Conservation (phyloP, 1,139 yeast genomes). For the Kurtzmaniella quercitrusa region DNA sequence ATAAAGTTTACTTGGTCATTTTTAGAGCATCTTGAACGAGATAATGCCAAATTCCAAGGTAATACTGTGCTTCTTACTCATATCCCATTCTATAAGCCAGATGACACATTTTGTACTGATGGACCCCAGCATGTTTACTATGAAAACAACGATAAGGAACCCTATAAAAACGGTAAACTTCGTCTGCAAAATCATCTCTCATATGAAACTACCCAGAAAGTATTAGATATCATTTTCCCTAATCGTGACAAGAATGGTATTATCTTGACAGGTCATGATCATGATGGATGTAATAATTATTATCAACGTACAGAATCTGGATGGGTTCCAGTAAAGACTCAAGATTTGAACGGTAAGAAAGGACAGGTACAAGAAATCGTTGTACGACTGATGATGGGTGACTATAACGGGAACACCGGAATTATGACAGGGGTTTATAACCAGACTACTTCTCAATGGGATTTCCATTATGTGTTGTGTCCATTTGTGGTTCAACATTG, state of each 20-base stretch:
- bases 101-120: slow-evolving; percentile 72
- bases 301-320: slow-evolving; percentile 44
- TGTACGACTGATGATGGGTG: slow-evolving; percentile 95
- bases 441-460: slow-evolving; percentile 41
- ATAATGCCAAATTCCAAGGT: slow-evolving; percentile 54
- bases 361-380: slow-evolving; percentile 68
- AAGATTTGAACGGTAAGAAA: slow-evolving; percentile 9
- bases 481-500: slow-evolving; percentile 85
- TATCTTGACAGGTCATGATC: slow-evolving; percentile 92
- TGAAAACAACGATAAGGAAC: slow-evolving; percentile 56
- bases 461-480: slow-evolving; percentile 68
- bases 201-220: slow-evolving; percentile 58
- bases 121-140: slow-evolving; percentile 68
- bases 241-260: slow-evolving; percentile 63
- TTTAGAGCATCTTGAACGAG: slow-evolving; percentile 49
- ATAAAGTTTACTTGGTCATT: slow-evolving; percentile 68
- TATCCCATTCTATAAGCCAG: slow-evolving; percentile 79
- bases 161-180: slow-evolving; percentile 63
- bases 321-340: slow-evolving; percentile 57
- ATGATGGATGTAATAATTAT: slow-evolving; percentile 81
- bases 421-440: slow-evolving; percentile 66
- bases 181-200: slow-evolving; percentile 87
- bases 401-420: slow-evolving; percentile 86
- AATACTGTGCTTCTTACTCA: slow-evolving; percentile 83
- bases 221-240: slow-evolving; percentile 66